Percentiles rank a stretch among this genome's conserved stretches.
These are phyloP conservation scores for Trichoderma sp. DNA, from an alignment of 2,329 filamentous ascomycete species.

Conservation along the genomic window DNA sequence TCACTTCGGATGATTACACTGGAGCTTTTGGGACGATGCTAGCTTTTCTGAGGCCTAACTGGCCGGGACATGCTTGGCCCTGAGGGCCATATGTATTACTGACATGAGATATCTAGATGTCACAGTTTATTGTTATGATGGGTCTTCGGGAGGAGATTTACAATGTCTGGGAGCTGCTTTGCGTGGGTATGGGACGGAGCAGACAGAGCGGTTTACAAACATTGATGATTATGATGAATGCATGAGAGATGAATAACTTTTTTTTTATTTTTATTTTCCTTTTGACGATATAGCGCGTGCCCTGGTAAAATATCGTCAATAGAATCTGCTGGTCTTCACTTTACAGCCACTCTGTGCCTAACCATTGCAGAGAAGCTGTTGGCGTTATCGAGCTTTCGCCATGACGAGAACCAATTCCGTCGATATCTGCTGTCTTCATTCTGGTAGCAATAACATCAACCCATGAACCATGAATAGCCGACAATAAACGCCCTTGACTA, in stretches of 20 bases:
- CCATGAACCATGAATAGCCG: too few species aligned
- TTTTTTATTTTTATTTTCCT: neutral
- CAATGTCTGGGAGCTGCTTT: neutral
- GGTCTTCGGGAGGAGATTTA: neutral
- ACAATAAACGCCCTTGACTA: neutral
- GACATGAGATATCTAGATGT: conserved; percentile 5
- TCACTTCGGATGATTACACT: conserved; percentile 43
- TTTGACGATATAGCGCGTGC: neutral
- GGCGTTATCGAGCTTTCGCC: too few species aligned
- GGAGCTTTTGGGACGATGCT: neutral
- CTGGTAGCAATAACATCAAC: too few species aligned
- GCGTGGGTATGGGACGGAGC: neutral
- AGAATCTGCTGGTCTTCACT: too few species aligned
- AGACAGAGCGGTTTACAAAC: neutral
- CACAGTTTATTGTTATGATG: neutral
- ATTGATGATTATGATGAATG: neutral
- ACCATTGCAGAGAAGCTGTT: too few species aligned
- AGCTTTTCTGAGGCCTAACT: neutral
- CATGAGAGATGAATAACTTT: neutral
- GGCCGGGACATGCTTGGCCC: neutral
- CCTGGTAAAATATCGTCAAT: too few species aligned
- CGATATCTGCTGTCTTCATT: too few species aligned
- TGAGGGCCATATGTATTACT: conserved; percentile 9
- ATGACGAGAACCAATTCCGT: too few species aligned
- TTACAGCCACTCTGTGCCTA: too few species aligned